Evolutionary conservation across 2,329 filamentous ascomycete genomes (phyloP), one percentile per base, ranked within the genome.

Genomic region (Thielaviopsis populi): DNA sequence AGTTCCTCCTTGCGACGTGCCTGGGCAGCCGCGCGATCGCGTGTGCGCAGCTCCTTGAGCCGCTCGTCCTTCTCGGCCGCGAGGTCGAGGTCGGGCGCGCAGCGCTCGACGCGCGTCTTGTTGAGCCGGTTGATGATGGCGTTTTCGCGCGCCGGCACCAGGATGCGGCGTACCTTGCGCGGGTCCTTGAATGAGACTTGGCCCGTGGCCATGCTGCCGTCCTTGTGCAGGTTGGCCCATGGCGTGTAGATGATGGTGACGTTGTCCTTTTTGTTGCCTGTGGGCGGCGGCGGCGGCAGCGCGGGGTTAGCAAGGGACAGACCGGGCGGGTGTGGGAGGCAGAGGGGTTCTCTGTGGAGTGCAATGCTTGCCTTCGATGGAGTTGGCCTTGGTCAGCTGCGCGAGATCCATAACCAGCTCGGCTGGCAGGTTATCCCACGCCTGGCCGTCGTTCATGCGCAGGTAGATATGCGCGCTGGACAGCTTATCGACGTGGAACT

Each of bases 331-430:
- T 43, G 40, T 41, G 3, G 61, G 41, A 30, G 8, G 58, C 42
- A 8, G 54, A n/a, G 42, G 41, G 22, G 27, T n/a, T n/a, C n/a
- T n/a, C n/a, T n/a, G n/a, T n/a, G n/a, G 22, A 15, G 6, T 37
- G 22, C 22, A 17, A 22, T 13, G 46, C 24, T 67, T 71, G 87
- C 89, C 94, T 78, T 99, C 94, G 70, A 99, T 99, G 65, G 91
- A 96, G 76, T 99, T 99, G 67, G 94, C 94, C 76, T 99, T 99
- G 65, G 94, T 99, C 70, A 99, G 80, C 75, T 99, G 94, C n/a
- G 89, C 94, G 70, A 94, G 90, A 75, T 99, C 94, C 68, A 80
- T 83, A 66, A 99, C 73, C 33, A 99, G 80, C 2, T 83, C 82
- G 67, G 83, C 72, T 0, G 89, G 85, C 66, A 99, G 89, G 53